Conservation (phyloP, 2,329 filamentous ascomycete species). For the Scolecobasidium constrictum region DNA sequence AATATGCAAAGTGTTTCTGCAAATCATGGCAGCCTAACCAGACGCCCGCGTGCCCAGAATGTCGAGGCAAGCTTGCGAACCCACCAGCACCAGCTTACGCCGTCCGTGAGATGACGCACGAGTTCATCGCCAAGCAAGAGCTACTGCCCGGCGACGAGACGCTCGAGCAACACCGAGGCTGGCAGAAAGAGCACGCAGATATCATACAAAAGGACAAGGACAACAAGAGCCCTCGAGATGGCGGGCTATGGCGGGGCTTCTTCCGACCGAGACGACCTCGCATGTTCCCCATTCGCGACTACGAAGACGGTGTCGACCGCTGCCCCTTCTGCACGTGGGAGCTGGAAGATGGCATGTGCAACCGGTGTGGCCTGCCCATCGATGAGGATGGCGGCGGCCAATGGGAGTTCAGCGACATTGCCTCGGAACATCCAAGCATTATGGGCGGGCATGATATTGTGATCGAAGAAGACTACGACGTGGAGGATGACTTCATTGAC, state of each 20-base stretch:
- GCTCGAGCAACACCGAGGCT: constrained; percentile 46
- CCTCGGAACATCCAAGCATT: constrained; percentile 23
- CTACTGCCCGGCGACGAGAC: constrained; percentile 54
- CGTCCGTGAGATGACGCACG: constrained; percentile 51
- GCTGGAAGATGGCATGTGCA: constrained; percentile 49
- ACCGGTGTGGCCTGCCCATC: constrained; percentile 41
- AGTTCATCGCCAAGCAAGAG: constrained; percentile 50
- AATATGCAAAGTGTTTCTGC: constrained; percentile 39
- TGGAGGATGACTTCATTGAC: constrained; percentile 32
- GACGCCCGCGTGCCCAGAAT: constrained; percentile 53
- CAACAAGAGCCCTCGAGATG: constrained; percentile 35
- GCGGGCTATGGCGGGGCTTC: constrained; percentile 53
- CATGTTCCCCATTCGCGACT: constrained; percentile 38
- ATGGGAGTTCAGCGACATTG: constrained; percentile 29
- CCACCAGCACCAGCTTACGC: constrained; percentile 50
- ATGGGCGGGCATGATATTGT: constrained; percentile 21
- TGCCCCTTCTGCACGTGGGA: constrained; percentile 55
- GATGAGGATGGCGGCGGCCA: constrained; percentile 31
- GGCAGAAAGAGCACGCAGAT: constrained; percentile 48
- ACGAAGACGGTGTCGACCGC: constrained; percentile 48
- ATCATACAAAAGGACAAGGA: constrained; percentile 50
- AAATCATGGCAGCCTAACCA: constrained; percentile 44
- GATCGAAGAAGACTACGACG: constrained; percentile 26
- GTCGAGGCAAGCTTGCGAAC: constrained; percentile 46
- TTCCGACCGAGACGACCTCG: constrained; percentile 30